Evolutionary conservation across 768 basidiomycete genomes (phyloP).

Genomic region (Tulasnella sp.): DNA sequence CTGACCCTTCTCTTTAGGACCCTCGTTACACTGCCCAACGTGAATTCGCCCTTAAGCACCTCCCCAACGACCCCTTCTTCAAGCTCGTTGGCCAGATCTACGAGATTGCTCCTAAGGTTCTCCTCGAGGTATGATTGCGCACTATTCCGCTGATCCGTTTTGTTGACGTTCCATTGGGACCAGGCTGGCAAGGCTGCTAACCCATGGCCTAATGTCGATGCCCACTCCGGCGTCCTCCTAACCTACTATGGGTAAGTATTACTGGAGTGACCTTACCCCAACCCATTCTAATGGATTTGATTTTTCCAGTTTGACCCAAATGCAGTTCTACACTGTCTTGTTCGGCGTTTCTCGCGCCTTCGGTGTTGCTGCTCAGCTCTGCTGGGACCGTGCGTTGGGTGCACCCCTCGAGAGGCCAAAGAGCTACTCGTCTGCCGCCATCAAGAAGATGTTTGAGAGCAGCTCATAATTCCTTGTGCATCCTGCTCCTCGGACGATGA

Average conservation of each 20-base stretch:
- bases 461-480: too few relatives aligned
- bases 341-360: constrained; percentile 95
- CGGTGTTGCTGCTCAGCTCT: constrained; percentile 77
- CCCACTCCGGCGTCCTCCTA: constrained; percentile 84
- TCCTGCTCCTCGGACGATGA: too few relatives aligned
- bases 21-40: constrained; percentile 85
- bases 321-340: constrained; percentile 95
- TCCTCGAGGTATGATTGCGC: too few relatives aligned
- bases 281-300: not conserved
- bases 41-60: constrained; percentile 75
- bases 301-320: constrained; percentile 51
- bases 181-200: constrained; percentile 88
- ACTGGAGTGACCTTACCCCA: too few relatives aligned
- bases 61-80: constrained; percentile 82
- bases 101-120: constrained; percentile 76
- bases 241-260: constrained; percentile 50
- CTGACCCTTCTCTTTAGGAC: constrained; percentile 37
- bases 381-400: constrained; percentile 88
- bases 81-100: constrained; percentile 87
- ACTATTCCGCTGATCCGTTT: too few relatives aligned
- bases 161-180: too few relatives aligned
- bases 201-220: constrained; percentile 95
- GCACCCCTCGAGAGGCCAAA: constrained; percentile 87
- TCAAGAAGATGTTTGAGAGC: constrained; percentile 63
- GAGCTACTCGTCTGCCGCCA: constrained; percentile 72